A percentile compares a stretch with the other conserved stretches of the same genome.
phyloP scores from a whole-genome alignment of 2,329 filamentous ascomycete genomes.

The Cucurbitaria berberidis region DNA sequence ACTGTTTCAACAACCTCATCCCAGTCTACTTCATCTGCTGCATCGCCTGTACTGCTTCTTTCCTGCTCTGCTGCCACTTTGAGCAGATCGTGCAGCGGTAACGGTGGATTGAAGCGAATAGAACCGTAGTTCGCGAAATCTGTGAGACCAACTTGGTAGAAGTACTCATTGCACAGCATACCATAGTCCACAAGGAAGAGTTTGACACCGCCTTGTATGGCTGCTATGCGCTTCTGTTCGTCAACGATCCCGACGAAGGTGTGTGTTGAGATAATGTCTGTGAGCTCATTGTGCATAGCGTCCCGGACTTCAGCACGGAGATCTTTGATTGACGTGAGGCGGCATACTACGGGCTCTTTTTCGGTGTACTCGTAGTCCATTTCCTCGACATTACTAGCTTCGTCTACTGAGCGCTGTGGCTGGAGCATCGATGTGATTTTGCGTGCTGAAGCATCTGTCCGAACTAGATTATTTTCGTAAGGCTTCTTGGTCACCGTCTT shows the following conservation, averaged over 20 bases:
- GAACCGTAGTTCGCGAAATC: slow-evolving; percentile 94
- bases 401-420: slow-evolving; percentile 53
- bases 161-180: slow-evolving; percentile 81
- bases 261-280: slow-evolving; percentile 83
- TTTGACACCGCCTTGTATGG: slow-evolving; percentile 90
- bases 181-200: slow-evolving; percentile 94
- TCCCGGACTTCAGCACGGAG: slow-evolving; percentile 82
- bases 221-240: slow-evolving; percentile 82
- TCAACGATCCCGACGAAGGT: slow-evolving; percentile 96
- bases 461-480: slow-evolving; percentile 86
- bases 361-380: slow-evolving; percentile 75
- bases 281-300: slow-evolving; percentile 81
- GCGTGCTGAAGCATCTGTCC: slow-evolving; percentile 84
- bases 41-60: slow-evolving; percentile 54
- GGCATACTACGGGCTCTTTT: slow-evolving; percentile 71
- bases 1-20: slow-evolving; percentile 71
- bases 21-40: slow-evolving; percentile 66
- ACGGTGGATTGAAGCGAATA: slow-evolving; percentile 78
- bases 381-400: slow-evolving; percentile 52
- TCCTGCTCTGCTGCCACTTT: slow-evolving; percentile 75
- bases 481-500: slow-evolving; percentile 50
- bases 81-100: slow-evolving; percentile 74
- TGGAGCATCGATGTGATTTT: slow-evolving; percentile 97
- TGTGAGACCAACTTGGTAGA: slow-evolving; percentile 92
- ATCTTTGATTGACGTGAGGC: slow-evolving; percentile 82